Evolutionary conservation across 2,329 filamentous ascomycete species (phyloP).

Genomic region (Aspergillus aculeatus): DNA sequence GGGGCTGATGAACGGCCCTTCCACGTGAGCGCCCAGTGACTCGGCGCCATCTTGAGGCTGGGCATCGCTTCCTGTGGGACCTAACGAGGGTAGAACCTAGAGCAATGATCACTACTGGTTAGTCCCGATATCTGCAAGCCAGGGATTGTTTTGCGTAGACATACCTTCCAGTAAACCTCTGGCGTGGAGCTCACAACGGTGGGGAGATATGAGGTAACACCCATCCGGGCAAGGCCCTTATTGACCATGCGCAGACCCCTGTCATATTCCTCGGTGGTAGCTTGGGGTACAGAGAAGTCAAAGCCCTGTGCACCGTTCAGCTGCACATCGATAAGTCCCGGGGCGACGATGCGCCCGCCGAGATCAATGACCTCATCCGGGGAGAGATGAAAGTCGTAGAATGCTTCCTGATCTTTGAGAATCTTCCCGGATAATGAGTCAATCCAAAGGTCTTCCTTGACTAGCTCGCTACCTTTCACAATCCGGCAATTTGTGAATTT

Average conservation of each 20-base stretch:
- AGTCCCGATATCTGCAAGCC: no score
- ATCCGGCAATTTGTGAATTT: constrained; percentile 88
- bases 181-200: constrained; percentile 72
- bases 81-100: constrained; percentile 70
- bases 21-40: constrained; percentile 84
- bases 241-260: constrained; percentile 73
- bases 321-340: constrained; percentile 86
- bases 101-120: neutral
- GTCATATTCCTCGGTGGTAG: constrained; percentile 66
- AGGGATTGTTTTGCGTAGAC: neutral
- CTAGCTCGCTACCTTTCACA: constrained; percentile 64
- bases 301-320: constrained; percentile 91
- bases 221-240: constrained; percentile 68
- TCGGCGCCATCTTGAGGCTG: constrained; percentile 70
- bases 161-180: constrained; percentile 77
- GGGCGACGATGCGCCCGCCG: constrained; percentile 76
- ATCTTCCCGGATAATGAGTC: constrained; percentile 79
- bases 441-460: constrained; percentile 84
- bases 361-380: constrained; percentile 78
- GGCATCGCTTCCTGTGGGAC: constrained; percentile 64
- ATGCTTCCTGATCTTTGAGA: constrained; percentile 64
- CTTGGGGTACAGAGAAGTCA: constrained; percentile 77
- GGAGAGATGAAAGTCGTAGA: constrained; percentile 47
- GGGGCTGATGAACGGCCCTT: constrained; percentile 83
- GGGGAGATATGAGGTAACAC: constrained; percentile 84